Base-by-base conservation (phyloP, 768 basidiomycete genomes). In the Epithele typhae region DNA sequence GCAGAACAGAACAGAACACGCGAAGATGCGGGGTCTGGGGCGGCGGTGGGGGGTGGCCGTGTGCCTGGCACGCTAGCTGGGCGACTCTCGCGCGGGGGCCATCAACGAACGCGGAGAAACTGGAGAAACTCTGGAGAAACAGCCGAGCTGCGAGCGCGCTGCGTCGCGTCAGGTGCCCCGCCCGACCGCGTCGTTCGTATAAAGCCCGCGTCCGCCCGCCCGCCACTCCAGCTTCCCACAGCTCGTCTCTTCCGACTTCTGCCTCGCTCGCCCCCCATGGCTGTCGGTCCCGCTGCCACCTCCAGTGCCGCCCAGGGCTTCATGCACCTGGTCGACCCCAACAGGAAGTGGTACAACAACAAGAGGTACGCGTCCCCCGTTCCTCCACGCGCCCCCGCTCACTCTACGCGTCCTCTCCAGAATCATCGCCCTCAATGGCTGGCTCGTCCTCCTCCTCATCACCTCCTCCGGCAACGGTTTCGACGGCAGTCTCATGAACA, bases 401-500 rank as follows among this genome's bases (percentile, higher is more conserved):
- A 18, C 21, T 2, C 4, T 25, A 19, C 9, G 15, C 37, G 35
- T 36, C 8, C 17, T 19, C 18, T 17, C 32, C 45, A 84, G 83
- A 47, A 59, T 85, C 55, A 79, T 86, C 45, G 44, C 55, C 34
- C 78, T 87, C 54, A 78, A 89, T 59, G 75, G 67, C 18, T 87
- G 86, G 86, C 81, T 87, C 51, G 62, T 80, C 32, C 70, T 87
- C 34, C 69, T 84, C 40, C 77, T 87, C 52, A 82, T 87, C 59
- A 87, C 84, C 10, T 85, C 84, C 21, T 83, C 82, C 12, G 84
- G 81, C 39, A 84, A 80, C 61, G 86, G 85, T 42, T 87, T 81
- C 59, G 86, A 87, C 57, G 82, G 83, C 49, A 81, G 78, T 62
- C 79, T 87, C 78, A 84, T 87, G 84, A 87, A 88, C 64, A 83